A percentile compares a stretch with the other conserved stretches of the same genome.
phyloP scores from a whole-genome alignment of 805 yeast genomes.

The Sporopachydermia quercuum region DNA sequence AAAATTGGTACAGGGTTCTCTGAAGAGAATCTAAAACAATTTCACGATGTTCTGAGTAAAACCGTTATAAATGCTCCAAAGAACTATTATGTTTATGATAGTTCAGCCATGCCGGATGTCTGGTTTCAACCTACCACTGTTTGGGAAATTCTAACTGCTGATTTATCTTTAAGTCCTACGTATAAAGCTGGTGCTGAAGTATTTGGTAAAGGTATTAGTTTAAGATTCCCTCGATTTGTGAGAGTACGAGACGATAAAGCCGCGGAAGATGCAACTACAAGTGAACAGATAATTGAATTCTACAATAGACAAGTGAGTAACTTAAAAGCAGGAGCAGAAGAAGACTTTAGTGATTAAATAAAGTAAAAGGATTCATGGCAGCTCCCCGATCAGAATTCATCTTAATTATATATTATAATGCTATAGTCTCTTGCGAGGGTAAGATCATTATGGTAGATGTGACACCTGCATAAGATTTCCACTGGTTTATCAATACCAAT shows the following conservation, averaged over 20 bases:
- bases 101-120: slow-evolving; percentile 61
- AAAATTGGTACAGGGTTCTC: slow-evolving; percentile 96
- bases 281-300: slow-evolving; percentile 73
- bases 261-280: slow-evolving; percentile 73
- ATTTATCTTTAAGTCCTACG: slow-evolving; percentile 73
- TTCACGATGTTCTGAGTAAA: slow-evolving; percentile 49
- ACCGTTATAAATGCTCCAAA: slow-evolving; percentile 53
- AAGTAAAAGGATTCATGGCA: no score
- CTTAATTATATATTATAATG: no score
- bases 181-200: slow-evolving; percentile 71
- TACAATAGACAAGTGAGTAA: slow-evolving; percentile 53
- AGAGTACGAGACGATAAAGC: slow-evolving; percentile 76
- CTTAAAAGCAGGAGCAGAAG: not conserved
- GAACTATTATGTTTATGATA: slow-evolving; percentile 51
- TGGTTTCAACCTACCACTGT: slow-evolving; percentile 84
- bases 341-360: not conserved
- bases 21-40: slow-evolving; percentile 57
- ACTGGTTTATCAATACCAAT: no score
- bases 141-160: slow-evolving; percentile 87
- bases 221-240: slow-evolving; percentile 79
- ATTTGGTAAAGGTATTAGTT: slow-evolving; percentile 70
- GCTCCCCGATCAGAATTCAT: no score
- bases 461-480: no score
- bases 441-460: no score
- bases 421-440: no score